These are phyloP conservation scores for Strobilomyces confusus DNA, from an alignment of 768 basidiomycete species.

Conservation along the genomic window DNA sequence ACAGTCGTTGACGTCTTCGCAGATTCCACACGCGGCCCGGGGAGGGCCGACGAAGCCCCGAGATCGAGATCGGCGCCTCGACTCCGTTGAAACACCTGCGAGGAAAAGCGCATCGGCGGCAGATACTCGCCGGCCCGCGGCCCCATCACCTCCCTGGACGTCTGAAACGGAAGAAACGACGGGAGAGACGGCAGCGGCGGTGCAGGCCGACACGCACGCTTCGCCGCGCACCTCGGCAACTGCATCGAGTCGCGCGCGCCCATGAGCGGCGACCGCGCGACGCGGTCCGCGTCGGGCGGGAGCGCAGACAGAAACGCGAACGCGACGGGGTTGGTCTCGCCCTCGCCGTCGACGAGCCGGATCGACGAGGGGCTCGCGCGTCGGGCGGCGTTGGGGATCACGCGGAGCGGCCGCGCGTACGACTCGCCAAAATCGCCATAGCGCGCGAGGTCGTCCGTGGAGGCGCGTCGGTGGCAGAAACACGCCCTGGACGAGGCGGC, in stretches of 20 bases:
- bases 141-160: neutral
- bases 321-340: conserved; percentile 11
- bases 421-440: conserved; percentile 10
- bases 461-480: conserved; percentile 2
- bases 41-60: too few relatives aligned
- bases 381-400: neutral
- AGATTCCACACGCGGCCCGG: neutral
- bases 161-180: conserved; percentile 8
- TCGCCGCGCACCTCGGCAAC: conserved; percentile 16
- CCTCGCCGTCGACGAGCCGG: conserved; percentile 19
- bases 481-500: neutral
- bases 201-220: conserved; percentile 11
- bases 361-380: conserved; percentile 23
- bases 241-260: conserved; percentile 29
- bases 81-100: conserved; percentile 6
- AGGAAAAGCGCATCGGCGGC: conserved; percentile 21
- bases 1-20: neutral
- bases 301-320: conserved; percentile 24
- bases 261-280: conserved; percentile 20
- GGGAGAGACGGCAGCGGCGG: conserved; percentile 24
- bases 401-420: neutral
- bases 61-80: neutral
- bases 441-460: neutral
- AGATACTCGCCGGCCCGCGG: conserved; percentile 1
- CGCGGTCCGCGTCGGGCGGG: conserved; percentile 12